Evolutionary conservation across 345 rosid species (phyloP).

Genomic region (Draba incana): DNA sequence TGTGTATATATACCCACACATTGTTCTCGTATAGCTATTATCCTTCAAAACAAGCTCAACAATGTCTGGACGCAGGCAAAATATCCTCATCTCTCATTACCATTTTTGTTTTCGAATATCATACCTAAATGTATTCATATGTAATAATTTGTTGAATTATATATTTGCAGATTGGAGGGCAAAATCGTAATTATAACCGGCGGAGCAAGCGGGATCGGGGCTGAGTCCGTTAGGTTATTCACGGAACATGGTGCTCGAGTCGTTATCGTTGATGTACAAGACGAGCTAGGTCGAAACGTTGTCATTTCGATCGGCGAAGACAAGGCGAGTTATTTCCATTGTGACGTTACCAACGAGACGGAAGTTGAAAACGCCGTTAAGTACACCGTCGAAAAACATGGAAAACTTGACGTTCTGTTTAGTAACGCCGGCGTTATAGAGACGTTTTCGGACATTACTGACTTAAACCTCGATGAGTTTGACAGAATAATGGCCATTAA

Average conservation of each 20-base stretch:
- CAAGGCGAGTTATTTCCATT: slow-evolving; percentile 56
- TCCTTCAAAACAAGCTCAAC: slow-evolving; percentile 15
- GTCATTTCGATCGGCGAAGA: slow-evolving; percentile 50
- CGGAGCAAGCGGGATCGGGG: slow-evolving; percentile 94
- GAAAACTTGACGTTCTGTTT: slow-evolving; percentile 69
- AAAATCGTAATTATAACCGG: slow-evolving; percentile 88
- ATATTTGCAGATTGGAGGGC: slow-evolving; percentile 64
- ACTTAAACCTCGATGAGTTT: slow-evolving; percentile 55
- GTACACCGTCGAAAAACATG: slow-evolving; percentile 52
- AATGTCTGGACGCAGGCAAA: slow-evolving; percentile 37
- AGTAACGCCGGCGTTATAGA: slow-evolving; percentile 90
- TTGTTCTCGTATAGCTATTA: background rate
- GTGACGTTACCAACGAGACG: slow-evolving; percentile 81
- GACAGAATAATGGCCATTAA: slow-evolving; percentile 66
- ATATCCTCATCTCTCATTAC: background rate
- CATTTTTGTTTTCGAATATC: background rate
- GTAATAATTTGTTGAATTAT: background rate
- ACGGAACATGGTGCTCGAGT: slow-evolving; percentile 68
- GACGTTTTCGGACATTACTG: slow-evolving; percentile 57
- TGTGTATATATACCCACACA: slow-evolving; percentile 31
- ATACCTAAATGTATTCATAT: too few species aligned
- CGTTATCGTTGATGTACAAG: slow-evolving; percentile 74
- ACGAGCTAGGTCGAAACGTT: slow-evolving; percentile 59
- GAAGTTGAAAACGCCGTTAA: slow-evolving; percentile 70
- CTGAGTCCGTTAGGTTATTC: slow-evolving; percentile 65